Percentiles rank a stretch among this genome's conserved stretches.
Conservation (phyloP, 768 basidiomycete genomes). For the Lyophyllum decastes region DNA sequence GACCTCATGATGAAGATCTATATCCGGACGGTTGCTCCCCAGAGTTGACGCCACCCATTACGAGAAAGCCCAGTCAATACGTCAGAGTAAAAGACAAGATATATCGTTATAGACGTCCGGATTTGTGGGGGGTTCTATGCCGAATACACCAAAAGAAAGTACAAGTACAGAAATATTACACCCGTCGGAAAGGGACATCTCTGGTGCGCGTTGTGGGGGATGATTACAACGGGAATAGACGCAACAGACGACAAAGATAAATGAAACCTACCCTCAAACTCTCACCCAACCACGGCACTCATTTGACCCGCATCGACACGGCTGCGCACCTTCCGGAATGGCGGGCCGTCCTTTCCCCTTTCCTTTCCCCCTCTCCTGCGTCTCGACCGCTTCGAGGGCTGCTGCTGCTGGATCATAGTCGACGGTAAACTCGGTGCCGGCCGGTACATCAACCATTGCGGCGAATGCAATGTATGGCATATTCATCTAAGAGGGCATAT, state of each 20-base stretch:
- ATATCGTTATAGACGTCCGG: too few species aligned
- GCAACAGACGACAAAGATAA: background rate
- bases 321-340: conserved; percentile 28
- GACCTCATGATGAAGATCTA: too few species aligned
- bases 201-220: too few species aligned
- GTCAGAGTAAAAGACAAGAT: too few species aligned
- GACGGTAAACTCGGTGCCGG: conserved; percentile 58
- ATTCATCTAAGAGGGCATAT: conserved; percentile 40
- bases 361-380: conserved; percentile 9
- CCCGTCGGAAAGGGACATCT: too few species aligned
- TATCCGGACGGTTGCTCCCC: too few species aligned
- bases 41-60: too few species aligned
- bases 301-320: conserved; percentile 36
- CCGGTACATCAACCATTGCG: conserved; percentile 46
- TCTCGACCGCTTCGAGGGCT: background rate
- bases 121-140: too few species aligned
- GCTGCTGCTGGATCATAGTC: conserved; percentile 58
- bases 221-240: too few species aligned
- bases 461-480: conserved; percentile 66
- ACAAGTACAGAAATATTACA: too few species aligned
- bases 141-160: too few species aligned
- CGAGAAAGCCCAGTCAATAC: too few species aligned
- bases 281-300: conserved; percentile 24
- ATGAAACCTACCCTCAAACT: background rate
- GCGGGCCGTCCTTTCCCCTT: conserved; percentile 26